A percentile compares a stretch with the other conserved stretches of the same genome.
Evolutionary conservation across 768 basidiomycete species (phyloP).

Genomic region (Naganishia vaughanmartiniae): DNA sequence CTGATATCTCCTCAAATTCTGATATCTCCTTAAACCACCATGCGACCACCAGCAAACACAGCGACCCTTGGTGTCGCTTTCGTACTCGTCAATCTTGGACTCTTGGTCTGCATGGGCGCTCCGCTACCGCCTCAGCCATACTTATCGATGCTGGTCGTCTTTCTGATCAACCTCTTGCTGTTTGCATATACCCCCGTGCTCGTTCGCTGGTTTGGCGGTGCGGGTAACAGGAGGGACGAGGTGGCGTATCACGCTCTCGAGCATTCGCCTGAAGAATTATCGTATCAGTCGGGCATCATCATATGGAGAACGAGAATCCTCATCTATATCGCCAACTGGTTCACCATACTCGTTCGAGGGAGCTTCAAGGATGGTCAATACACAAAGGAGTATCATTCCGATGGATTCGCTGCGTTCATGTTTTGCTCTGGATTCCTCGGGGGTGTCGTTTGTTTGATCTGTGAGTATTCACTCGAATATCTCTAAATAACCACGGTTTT

Average conservation of each 20-base stretch:
- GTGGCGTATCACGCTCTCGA: neutral
- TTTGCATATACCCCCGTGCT: neutral
- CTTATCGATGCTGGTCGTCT: neutral
- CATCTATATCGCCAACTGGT: neutral
- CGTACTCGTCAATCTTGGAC: neutral
- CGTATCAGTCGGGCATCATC: neutral
- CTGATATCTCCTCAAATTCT: too few species aligned
- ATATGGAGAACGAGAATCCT: neutral
- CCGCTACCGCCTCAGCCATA: neutral
- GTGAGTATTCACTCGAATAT: neutral
- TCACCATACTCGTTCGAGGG: neutral
- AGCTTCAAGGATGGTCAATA: constrained; percentile 2
- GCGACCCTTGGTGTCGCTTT: neutral
- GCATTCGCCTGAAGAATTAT: neutral
- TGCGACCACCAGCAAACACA: neutral
- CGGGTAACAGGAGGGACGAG: neutral
- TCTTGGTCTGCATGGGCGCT: neutral
- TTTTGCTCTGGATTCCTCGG: neutral
- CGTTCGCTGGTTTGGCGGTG: neutral
- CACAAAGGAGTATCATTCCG: neutral
- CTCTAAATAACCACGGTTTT: neutral
- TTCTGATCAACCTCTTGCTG: neutral
- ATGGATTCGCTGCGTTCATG: neutral
- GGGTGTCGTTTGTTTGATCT: neutral
- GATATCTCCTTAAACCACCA: neutral